These are phyloP conservation scores for Geosiphon pyriformis DNA, from an alignment of 192 early-diverging fungal genomes.

Conservation along the genomic window DNA sequence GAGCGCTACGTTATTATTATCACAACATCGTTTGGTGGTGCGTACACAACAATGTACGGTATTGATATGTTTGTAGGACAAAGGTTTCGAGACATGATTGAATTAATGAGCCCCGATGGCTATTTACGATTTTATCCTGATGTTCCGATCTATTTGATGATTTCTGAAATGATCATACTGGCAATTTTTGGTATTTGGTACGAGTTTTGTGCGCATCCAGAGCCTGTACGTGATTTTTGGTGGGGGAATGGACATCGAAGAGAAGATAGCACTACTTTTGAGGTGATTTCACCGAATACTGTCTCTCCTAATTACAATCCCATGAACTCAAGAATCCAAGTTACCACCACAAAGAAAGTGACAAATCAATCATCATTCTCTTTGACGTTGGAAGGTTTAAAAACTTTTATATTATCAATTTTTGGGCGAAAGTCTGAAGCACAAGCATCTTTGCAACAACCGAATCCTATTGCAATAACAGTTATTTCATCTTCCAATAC, in stretches of 20 bases:
- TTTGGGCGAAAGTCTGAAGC: too few species aligned
- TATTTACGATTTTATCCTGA: constrained; percentile 25
- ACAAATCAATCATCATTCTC: too few species aligned
- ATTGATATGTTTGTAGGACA: constrained; percentile 36
- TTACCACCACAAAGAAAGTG: too few species aligned
- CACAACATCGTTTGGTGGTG: constrained; percentile 33
- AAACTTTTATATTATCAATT: too few species aligned
- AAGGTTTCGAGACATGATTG: constrained; percentile 28
- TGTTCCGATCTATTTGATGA: constrained; percentile 31
- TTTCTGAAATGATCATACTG: constrained; percentile 28
- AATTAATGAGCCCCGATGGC: constrained; percentile 32
- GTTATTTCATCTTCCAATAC: too few species aligned
- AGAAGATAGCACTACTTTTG: neutral
- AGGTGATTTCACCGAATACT: neutral
- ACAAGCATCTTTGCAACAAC: too few species aligned
- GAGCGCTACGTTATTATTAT: constrained; percentile 31
- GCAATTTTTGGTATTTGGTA: constrained; percentile 30
- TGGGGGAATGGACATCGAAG: constrained; percentile 23
- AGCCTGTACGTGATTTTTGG: constrained; percentile 29
- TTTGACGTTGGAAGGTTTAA: too few species aligned
- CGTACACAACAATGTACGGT: constrained; percentile 36
- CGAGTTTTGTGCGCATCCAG: constrained; percentile 32
- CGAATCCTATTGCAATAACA: too few species aligned
- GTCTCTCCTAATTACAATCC: too few species aligned
- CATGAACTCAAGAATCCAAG: too few species aligned